Conservation (phyloP, 495 filamentous ascomycete species). For the Xylaria scruposa region DNA sequence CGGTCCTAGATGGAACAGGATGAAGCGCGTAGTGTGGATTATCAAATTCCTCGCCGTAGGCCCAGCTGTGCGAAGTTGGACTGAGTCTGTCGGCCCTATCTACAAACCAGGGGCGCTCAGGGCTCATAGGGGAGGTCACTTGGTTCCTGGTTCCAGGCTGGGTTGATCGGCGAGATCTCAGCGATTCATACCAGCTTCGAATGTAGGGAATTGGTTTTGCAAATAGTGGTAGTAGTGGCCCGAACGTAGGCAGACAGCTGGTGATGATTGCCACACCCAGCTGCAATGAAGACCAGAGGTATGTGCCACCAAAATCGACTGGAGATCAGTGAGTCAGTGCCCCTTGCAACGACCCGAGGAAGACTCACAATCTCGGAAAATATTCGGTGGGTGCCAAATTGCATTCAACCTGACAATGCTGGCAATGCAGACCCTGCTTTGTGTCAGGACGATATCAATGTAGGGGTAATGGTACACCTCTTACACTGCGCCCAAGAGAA, state of each 20-base stretch:
- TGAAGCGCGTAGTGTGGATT: not conserved
- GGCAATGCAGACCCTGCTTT: constrained; percentile 12
- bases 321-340: not conserved
- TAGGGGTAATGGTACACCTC: not conserved
- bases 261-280: constrained; percentile 16
- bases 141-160: not conserved
- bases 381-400: constrained; percentile 4
- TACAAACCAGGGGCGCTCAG: not conserved
- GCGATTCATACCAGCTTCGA: not conserved
- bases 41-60: not conserved
- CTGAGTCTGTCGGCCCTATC: not conserved
- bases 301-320: constrained; percentile 9
- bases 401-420: constrained; percentile 19
- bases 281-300: constrained; percentile 6
- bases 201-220: constrained; percentile 1
- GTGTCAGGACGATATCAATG: not conserved
- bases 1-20: constrained; percentile 1
- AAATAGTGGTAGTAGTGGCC: not conserved
- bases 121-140: not conserved
- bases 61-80: not conserved
- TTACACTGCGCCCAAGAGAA: constrained; percentile 19
- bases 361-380: not conserved
- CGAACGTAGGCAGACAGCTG: constrained; percentile 12
- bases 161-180: not conserved
- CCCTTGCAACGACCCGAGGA: not conserved